Conservation (phyloP, 805 yeast species). For the Candida pseudofarinosa region DNA sequence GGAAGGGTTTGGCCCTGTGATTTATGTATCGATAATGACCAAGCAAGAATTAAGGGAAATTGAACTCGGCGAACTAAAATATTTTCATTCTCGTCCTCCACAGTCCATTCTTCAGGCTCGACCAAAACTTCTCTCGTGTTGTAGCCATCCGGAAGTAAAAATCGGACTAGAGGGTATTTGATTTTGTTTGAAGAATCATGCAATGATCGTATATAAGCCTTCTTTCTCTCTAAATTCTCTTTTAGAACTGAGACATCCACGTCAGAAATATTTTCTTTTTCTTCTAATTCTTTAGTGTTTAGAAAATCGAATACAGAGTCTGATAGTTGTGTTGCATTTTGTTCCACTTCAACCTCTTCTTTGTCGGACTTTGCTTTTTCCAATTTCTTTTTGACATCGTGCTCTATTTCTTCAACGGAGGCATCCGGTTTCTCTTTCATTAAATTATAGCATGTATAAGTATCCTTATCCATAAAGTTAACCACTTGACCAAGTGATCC, state of each 20-base stretch:
- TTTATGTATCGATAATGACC: constrained; percentile 95
- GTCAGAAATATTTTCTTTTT: constrained; percentile 1
- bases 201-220: constrained; percentile 38
- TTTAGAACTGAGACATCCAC: constrained; percentile 8
- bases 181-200: constrained; percentile 44
- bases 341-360: constrained; percentile 13
- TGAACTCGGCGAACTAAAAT: constrained; percentile 73
- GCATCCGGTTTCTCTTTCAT: constrained; percentile 16
- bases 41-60: constrained; percentile 85
- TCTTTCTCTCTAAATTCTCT: constrained; percentile 46
- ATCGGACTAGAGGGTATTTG: constrained; percentile 72
- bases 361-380: constrained; percentile 13
- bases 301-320: constrained; percentile 51
- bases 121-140: constrained; percentile 69
- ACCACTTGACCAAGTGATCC: constrained; percentile 73
- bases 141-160: constrained; percentile 64
- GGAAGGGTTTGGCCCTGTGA: constrained; percentile 86
- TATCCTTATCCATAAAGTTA: constrained; percentile 45
- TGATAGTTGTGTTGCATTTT: constrained; percentile 21
- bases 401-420: constrained; percentile 16
- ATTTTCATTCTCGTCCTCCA: constrained; percentile 69
- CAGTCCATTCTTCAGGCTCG: constrained; percentile 76
- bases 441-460: constrained; percentile 25
- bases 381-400: constrained; percentile 9
- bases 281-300: constrained; percentile 7